Evolutionary conservation across 306 rosid species (phyloP), one percentile per base, ranked within the genome.

Genomic region (Vicia faba): DNA sequence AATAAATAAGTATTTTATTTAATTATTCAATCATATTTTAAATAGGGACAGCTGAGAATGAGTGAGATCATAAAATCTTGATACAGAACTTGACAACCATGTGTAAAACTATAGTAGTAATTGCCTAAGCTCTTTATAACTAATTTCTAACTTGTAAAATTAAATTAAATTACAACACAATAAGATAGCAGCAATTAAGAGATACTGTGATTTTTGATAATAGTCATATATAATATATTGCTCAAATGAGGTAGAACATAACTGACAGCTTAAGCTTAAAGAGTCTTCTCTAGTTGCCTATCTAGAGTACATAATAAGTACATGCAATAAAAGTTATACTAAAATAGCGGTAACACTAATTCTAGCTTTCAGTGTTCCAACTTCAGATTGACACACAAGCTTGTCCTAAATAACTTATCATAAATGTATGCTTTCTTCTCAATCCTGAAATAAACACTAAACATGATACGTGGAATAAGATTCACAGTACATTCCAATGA

Each of bases 291-390:
- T 68, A 71, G 69, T 56, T 68, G 20, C 50, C 61, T 80, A 48
- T 53, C 67, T 45, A 68, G 73, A 63, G 66, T 68, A 72, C 73
- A 71, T 28, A 57, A 71, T 28, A 57, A 68, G 51, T 68, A 62
- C 75, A 81, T 40, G 74, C 82, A 80, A 58, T 55, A 63, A n/a
- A n/a, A 64, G 59, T 56, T 43, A 73, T 64, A 45, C 80, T 81
- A 69, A 70, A 73, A 55, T 31, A 77, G 58, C 45, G 69, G 41
- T 12, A 38, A 69, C 67, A 63, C 75, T 56, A 68, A 25, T 48
- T 57, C 85, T 76, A 74, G 49, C 75, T 73, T 51, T 51, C 65
- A 29, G 15, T 64, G 56, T 35, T 20, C 72, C 23, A 66, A n/a
- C 80, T 70, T 70, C 36, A 61, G 35, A 63, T 69, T 58, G 66